Evolutionary conservation across 768 basidiomycete species (phyloP), one percentile per base, ranked within the genome.

Genomic region (Kwoniella shandongensis): DNA sequence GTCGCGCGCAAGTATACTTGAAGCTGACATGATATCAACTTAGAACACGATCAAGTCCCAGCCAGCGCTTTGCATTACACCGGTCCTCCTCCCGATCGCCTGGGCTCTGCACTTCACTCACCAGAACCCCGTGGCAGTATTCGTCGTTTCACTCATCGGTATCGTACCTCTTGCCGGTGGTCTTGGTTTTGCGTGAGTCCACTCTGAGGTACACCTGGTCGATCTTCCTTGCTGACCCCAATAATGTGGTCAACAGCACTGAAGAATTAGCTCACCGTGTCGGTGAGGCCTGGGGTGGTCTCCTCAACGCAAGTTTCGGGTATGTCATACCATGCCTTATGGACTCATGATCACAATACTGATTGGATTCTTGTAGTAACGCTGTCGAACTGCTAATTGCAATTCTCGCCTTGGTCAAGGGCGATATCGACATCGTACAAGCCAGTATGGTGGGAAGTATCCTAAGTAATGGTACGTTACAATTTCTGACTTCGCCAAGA

Each of bases 341-440:
- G 12, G 18, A 15, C 80, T 4, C 29, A 50, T 15, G 18, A 3
- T 51, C 7, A 15, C 30, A 2, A 3, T 22, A n/a, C 49, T 52
- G 44, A 80, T 79, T 0, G 12, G 22, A 7, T 22, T 10, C 2
- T 17, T 70, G 80, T 29, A 81, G 82, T 25, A 82, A 83, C 65
- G 75, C 81, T 35, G 79, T 82, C 41, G 82, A 83, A 66, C 76
- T 84, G 73, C 81, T 83, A 51, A 81, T 83, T 49, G 57, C 81
- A 59, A 57, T 66, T 54, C 49, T 62, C 58, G 66, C 70, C 17
- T 54, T 69, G 44, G 61, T 75, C 48, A 70, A 75, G 52, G 69
- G 69, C 62, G 79, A 83, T 60, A 72, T 83, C 23, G 80, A 81
- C 57, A 77, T 83, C 38, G 82, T 83, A 2, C 83, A 83, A 63